Conservation (phyloP, 768 basidiomycete genomes). For the Gloeopeniophorella convolvens region DNA sequence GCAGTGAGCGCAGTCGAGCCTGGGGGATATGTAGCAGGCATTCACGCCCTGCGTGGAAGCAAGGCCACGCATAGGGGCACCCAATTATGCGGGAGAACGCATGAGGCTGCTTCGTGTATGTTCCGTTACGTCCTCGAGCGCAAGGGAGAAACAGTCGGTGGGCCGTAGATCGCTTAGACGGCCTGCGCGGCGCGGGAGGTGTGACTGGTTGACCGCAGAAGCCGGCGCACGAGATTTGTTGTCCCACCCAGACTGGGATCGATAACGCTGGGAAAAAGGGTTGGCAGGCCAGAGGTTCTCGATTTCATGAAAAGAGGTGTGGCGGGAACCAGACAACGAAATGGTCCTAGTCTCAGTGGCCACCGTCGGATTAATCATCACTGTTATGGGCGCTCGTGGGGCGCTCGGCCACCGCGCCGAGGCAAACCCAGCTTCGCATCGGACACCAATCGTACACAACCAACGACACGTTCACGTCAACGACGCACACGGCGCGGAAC, state of each 20-base stretch:
- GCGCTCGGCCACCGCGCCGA: neutral
- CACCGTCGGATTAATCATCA: conserved; percentile 4
- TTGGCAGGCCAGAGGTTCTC: neutral
- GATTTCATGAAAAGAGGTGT: neutral
- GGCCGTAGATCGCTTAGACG: conserved; percentile 1
- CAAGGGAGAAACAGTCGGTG: neutral
- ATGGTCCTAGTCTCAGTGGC: neutral
- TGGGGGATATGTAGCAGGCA: conserved; percentile 2
- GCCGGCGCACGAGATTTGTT: neutral
- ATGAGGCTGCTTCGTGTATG: conserved; percentile 10
- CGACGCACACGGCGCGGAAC: neutral
- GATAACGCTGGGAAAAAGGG: conserved; percentile 1
- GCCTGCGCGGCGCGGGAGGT: too few relatives aligned
- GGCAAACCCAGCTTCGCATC: neutral
- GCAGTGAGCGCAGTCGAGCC: neutral
- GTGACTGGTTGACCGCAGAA: neutral
- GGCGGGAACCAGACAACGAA: neutral
- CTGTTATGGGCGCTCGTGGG: conserved; percentile 8
- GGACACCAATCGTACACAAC: conserved; percentile 6
- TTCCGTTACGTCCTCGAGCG: conserved; percentile 14
- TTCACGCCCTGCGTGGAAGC: neutral
- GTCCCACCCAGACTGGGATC: neutral
- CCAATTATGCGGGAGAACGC: neutral
- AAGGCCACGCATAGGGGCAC: neutral
- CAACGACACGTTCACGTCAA: neutral